Evolutionary conservation across 257 asterid species (phyloP), one percentile per base, ranked within the genome.

Genomic region (Cruciata laevipes): DNA sequence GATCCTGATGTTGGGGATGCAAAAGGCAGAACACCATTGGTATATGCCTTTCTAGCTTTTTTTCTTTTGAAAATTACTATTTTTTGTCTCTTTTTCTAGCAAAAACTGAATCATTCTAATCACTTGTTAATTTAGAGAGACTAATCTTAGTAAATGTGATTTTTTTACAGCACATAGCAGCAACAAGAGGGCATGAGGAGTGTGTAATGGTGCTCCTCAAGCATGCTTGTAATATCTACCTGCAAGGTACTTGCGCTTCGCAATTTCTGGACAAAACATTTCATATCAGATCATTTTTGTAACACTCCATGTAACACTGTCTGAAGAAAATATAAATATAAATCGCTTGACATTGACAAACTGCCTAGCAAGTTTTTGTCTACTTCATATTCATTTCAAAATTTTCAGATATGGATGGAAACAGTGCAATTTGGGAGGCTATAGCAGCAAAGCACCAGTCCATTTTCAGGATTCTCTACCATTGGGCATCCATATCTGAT

Each of bases 351-450:
- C 30, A 27, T 27, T 27, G 30, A 27, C 30, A 27, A 27, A 27
- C 30, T 37, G 8, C 42, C 42, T 7, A 9, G 42, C 13, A 5
- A 2, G 11, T 21, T 13, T 14, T 6, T 37, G 0, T 17, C 56
- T 68, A 57, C 40, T 56, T 35, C 37, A 33, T 3, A 23, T 35
- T 57, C 35, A 14, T 47, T 7, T 47, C 21, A 20, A 17, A n/a
- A 61, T 20, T 53, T 42, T 71, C 77, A 91, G 97, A 93, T 80
- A 23, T 70, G 17, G 85, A 88, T 11, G 99, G 95, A 16, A 80
- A 90, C 84, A 90, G 90, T 0, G 97, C 97, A 0, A 11, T 93
- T 61, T 93, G 97, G 99, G 88, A 90, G 16, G 95, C 96, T 9
- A 69, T 93, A 74, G 65, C 86, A 33, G 77, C 82, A n/a, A 89